These are phyloP conservation scores for Plasmopara muralis DNA, from an alignment of 352 stramenopile species.

Conservation along the genomic window DNA sequence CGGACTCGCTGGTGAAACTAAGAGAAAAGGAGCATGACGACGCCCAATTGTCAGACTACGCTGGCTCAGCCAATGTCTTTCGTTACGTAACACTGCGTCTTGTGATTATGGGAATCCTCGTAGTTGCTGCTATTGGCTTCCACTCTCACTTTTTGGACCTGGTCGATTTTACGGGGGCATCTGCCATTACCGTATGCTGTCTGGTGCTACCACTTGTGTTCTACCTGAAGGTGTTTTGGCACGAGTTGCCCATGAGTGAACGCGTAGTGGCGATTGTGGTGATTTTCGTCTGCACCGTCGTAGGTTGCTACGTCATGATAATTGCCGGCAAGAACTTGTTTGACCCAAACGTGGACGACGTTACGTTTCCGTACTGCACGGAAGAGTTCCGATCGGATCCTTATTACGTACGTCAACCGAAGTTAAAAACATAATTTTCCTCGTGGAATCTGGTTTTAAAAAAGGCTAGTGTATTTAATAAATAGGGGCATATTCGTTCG, in stretches of 20 bases:
- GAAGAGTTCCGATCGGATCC: constrained; percentile 35
- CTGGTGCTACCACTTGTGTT: constrained; percentile 41
- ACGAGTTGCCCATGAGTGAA: constrained; percentile 33
- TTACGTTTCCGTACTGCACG: constrained; percentile 52
- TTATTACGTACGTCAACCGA: constrained; percentile 34
- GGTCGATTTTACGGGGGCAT: constrained; percentile 41
- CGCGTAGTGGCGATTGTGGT: constrained; percentile 27
- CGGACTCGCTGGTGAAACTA: constrained; percentile 22
- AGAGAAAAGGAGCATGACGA: constrained; percentile 26
- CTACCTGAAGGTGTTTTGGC: constrained; percentile 44
- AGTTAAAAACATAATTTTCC: too few species aligned
- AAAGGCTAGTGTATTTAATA: too few species aligned
- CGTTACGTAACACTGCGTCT: constrained; percentile 32
- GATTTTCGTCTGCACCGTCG: constrained; percentile 28
- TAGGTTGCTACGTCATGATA: constrained; percentile 40
- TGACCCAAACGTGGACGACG: constrained; percentile 17
- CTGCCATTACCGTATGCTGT: constrained; percentile 37
- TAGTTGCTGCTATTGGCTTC: constrained; percentile 30
- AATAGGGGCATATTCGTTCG: too few species aligned
- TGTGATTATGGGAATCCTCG: constrained; percentile 31
- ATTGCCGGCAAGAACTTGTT: constrained; percentile 37
- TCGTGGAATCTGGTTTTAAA: too few species aligned
- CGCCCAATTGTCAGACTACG: constrained; percentile 27
- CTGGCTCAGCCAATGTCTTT: constrained; percentile 17
- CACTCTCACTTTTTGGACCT: constrained; percentile 39